Conservation (phyloP, 2,329 filamentous ascomycete genomes). For the Monilinia aucupariae region DNA sequence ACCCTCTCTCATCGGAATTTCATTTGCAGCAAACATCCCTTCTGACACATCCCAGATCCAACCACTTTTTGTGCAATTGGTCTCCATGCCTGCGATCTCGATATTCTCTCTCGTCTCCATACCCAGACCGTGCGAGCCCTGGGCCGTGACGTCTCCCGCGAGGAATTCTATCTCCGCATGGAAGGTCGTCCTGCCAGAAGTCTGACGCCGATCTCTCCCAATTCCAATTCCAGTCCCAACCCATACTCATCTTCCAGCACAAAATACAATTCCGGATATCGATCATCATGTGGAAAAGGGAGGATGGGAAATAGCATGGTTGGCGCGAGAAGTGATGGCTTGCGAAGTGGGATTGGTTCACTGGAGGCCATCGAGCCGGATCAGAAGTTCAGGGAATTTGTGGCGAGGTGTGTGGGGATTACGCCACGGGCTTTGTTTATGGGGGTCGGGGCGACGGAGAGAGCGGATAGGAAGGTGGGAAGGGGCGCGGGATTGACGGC, state of each 20-base stretch:
- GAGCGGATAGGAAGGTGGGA: not conserved
- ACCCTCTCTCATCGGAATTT: no score
- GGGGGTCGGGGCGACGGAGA: slow-evolving; percentile 6
- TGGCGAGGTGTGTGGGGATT: not conserved
- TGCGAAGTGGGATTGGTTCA: not conserved
- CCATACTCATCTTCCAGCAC: not conserved
- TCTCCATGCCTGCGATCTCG: slow-evolving; percentile 2
- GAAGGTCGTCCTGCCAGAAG: slow-evolving; percentile 9
- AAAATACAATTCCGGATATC: not conserved
- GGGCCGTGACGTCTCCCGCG: slow-evolving; percentile 10
- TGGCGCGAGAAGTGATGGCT: not conserved
- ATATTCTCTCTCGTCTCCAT: slow-evolving; percentile 11
- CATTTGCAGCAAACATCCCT: not conserved
- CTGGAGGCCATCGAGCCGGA: slow-evolving; percentile 6
- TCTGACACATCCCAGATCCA: not conserved
- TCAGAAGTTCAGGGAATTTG: slow-evolving; percentile 9
- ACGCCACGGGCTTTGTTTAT: not conserved
- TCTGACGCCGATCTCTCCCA: not conserved
- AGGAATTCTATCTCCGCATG: slow-evolving; percentile 14
- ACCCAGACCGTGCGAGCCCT: not conserved
- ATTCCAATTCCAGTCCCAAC: not conserved
- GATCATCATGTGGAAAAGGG: not conserved
- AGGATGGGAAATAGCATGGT: not conserved
- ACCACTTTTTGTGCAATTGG: slow-evolving; percentile 16
- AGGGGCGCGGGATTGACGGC: slow-evolving; percentile 1